Conservation (phyloP, 2,329 filamentous ascomycete genomes). For the Aureobasidium sp. region DNA sequence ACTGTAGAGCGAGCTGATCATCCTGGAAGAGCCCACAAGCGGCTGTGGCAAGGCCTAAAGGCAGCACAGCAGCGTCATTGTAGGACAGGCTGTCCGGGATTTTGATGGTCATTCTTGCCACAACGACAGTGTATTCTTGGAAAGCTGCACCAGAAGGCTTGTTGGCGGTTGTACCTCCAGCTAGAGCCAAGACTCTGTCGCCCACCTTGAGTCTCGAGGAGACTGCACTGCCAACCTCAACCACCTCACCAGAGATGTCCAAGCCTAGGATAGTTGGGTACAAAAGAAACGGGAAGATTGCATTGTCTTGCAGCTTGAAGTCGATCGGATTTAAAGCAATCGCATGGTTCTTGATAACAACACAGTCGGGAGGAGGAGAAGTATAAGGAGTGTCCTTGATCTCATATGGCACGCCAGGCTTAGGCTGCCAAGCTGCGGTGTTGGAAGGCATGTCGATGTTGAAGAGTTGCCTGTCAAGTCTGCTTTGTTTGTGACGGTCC, state of each 20-base stretch:
- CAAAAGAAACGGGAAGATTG: constrained; percentile 12
- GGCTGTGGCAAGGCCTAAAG: constrained; percentile 37
- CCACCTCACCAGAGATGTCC: constrained; percentile 27
- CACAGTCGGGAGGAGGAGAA: constrained; percentile 22
- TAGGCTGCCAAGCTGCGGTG: constrained; percentile 22
- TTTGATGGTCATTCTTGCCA: constrained; percentile 29
- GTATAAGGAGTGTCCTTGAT: constrained; percentile 21
- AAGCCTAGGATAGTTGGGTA: constrained; percentile 27
- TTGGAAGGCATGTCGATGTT: constrained; percentile 16
- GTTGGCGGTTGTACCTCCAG: not conserved
- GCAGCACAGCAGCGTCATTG: constrained; percentile 35
- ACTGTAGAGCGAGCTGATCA: constrained; percentile 18
- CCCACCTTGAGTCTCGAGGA: constrained; percentile 27
- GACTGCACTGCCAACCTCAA: constrained; percentile 24
- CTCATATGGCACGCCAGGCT: constrained; percentile 19
- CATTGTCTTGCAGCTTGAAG: constrained; percentile 28
- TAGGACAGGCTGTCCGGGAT: constrained; percentile 35
- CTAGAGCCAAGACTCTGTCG: constrained; percentile 28
- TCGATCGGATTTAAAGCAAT: constrained; percentile 37
- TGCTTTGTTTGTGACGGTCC: not conserved
- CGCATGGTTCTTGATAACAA: constrained; percentile 32
- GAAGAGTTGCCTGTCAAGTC: too few species aligned
- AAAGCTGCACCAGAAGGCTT: constrained; percentile 21
- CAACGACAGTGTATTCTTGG: constrained; percentile 29
- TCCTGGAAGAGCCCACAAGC: constrained; percentile 23